Percentiles rank a stretch among this genome's conserved stretches.
phyloP scores from a whole-genome alignment of 345 rosid species.

The Geranium rotundifolium region DNA sequence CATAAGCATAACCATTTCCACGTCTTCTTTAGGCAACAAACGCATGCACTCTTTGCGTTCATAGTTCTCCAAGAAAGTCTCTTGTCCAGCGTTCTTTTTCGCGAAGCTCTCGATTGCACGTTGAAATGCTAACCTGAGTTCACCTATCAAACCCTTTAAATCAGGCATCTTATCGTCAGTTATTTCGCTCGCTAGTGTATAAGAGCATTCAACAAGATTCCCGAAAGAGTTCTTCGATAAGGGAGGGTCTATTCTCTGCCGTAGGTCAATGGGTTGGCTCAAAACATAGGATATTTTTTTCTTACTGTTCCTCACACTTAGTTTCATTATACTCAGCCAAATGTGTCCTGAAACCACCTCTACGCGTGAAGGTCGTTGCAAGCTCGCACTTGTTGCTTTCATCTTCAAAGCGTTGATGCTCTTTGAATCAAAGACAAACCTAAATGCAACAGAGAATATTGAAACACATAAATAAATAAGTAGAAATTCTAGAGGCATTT shows the following conservation, averaged over 20 bases:
- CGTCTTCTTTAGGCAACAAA: conserved; percentile 21
- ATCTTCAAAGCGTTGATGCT: conserved; percentile 16
- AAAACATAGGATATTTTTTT: conserved; percentile 4
- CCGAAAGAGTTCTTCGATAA: conserved; percentile 14
- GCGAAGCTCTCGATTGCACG: too few species aligned
- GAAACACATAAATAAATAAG: too few species aligned
- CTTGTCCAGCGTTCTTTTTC: too few species aligned
- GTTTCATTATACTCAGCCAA: conserved; percentile 26
- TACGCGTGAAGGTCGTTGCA: conserved; percentile 17
- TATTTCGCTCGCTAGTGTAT: conserved; percentile 9
- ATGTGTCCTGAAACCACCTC: conserved; percentile 28
- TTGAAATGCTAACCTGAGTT: too few species aligned
- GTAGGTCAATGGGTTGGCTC: conserved; percentile 27
- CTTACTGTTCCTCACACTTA: conserved; percentile 5
- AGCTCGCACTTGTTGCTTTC: neutral
- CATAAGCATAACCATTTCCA: conserved; percentile 21
- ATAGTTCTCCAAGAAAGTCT: too few species aligned
- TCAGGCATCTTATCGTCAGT: conserved; percentile 5
- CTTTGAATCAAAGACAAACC: conserved; percentile 26
- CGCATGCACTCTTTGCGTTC: neutral
- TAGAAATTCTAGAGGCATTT: too few species aligned
- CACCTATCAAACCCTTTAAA: neutral
- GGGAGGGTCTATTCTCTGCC: conserved; percentile 16
- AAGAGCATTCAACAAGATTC: conserved; percentile 3
- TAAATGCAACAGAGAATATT: conserved; percentile 11